Conservation (phyloP, 768 basidiomycete genomes). For the Mycena haematopus region DNA sequence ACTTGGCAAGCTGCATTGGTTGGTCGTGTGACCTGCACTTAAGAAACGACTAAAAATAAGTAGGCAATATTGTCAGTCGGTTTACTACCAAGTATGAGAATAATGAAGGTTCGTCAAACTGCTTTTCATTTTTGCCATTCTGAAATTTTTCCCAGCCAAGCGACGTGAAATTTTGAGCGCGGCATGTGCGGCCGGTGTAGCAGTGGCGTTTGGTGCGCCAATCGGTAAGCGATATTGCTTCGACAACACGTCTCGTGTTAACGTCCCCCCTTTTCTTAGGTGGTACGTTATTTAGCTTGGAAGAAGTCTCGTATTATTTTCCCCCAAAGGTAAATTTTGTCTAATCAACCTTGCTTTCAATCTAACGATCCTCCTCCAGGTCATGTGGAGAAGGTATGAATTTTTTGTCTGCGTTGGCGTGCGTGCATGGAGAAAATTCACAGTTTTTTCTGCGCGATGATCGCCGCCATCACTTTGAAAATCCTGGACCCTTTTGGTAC, state of each 20-base stretch:
- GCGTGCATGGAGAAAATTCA: constrained; percentile 37
- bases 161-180: constrained; percentile 94
- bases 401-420: constrained; percentile 31
- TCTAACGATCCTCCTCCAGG: constrained; percentile 43
- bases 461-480: constrained; percentile 92
- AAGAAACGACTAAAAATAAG: not conserved
- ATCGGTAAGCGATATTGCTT: constrained; percentile 57
- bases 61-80: constrained; percentile 82
- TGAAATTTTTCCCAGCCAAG: constrained; percentile 61
- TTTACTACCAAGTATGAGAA: constrained; percentile 89
- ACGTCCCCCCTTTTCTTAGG: constrained; percentile 6
- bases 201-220: constrained; percentile 96
- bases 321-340: constrained; percentile 75
- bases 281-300: constrained; percentile 89
- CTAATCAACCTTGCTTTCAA: not conserved
- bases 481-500: constrained; percentile 96
- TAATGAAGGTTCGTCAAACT: constrained; percentile 72
- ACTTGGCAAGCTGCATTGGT: constrained; percentile 54
- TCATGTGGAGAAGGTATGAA: constrained; percentile 91
- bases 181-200: constrained; percentile 96
- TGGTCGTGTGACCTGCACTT: not conserved
- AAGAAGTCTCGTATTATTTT: constrained; percentile 97
- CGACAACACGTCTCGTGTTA: not conserved
- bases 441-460: constrained; percentile 98
- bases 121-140: not conserved